These are phyloP conservation scores for Globisporangium ultimum DNA, from an alignment of 352 stramenopile genomes.

Conservation along the genomic window DNA sequence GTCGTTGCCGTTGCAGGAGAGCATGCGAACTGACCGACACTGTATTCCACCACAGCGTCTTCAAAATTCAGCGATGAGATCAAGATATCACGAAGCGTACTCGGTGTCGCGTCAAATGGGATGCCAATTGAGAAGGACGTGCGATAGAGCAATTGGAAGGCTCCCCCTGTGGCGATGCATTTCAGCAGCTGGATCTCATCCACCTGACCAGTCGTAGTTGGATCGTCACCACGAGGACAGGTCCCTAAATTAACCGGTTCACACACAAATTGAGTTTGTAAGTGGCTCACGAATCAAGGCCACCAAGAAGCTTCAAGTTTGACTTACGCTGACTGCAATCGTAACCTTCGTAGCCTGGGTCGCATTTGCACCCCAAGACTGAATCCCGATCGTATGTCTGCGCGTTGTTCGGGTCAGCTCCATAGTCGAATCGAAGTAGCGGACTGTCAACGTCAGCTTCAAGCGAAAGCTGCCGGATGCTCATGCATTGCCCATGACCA, in stretches of 20 bases:
- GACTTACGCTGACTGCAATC: slow-evolving; percentile 77
- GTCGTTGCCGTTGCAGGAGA: slow-evolving; percentile 20
- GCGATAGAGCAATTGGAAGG: slow-evolving; percentile 64
- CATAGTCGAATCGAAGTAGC: slow-evolving; percentile 65
- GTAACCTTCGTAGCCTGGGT: slow-evolving; percentile 87
- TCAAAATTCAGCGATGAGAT: slow-evolving; percentile 43
- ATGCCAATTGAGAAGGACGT: slow-evolving; percentile 47
- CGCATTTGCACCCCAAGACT: slow-evolving; percentile 88
- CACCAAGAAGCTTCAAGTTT: neutral
- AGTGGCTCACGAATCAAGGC: neutral
- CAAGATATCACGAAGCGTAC: slow-evolving; percentile 53
- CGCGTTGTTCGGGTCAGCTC: slow-evolving; percentile 56
- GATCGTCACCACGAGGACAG: slow-evolving; percentile 87
- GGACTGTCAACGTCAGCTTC: slow-evolving; percentile 49
- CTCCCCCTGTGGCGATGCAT: slow-evolving; percentile 54
- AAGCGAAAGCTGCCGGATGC: slow-evolving; percentile 58
- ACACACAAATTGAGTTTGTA: neutral
- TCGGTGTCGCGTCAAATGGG: slow-evolving; percentile 38
- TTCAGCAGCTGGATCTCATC: slow-evolving; percentile 81
- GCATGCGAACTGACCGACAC: slow-evolving; percentile 29
- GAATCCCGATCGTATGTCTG: slow-evolving; percentile 77
- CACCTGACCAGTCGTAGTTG: slow-evolving; percentile 67
- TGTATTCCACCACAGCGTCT: slow-evolving; percentile 46
- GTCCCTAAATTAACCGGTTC: slow-evolving; percentile 34
- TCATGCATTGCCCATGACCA: slow-evolving; percentile 78